These are phyloP conservation scores for Tolypocladium inflatum DNA, from an alignment of 2,329 filamentous ascomycete genomes.

Conservation along the genomic window DNA sequence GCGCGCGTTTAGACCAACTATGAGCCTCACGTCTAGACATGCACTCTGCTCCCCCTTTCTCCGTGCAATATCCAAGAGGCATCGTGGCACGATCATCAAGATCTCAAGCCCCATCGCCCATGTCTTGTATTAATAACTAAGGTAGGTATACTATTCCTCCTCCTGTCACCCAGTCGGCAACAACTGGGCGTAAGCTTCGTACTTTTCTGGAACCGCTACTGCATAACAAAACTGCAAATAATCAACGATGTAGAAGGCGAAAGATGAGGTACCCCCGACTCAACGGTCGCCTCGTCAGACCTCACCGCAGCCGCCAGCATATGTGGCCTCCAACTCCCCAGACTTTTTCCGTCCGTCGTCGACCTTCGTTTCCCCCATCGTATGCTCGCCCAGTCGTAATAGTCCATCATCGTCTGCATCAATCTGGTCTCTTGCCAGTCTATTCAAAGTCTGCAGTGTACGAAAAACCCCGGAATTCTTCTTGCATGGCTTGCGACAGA, in stretches of 20 bases:
- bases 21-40: neutral
- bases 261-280: neutral
- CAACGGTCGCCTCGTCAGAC: neutral
- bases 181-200: neutral
- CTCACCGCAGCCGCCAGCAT: neutral
- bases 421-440: constrained; percentile 2
- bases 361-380: neutral
- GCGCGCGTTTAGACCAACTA: neutral
- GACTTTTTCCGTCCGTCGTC: neutral
- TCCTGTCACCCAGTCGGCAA: neutral
- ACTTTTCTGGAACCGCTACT: neutral
- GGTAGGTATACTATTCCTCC: neutral
- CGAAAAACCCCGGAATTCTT: constrained; percentile 98
- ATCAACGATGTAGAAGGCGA: neutral
- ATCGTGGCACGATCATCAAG: no score
- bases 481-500: constrained; percentile 96
- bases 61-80: neutral
- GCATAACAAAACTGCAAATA: neutral
- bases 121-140: neutral
- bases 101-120: neutral
- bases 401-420: neutral
- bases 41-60: no score
- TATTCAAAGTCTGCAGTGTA: constrained; percentile 88
- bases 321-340: neutral
- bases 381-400: neutral